Evolutionary conservation across 768 basidiomycete genomes (phyloP).

Genomic region (Rhodosporidiobolus sp.): DNA sequence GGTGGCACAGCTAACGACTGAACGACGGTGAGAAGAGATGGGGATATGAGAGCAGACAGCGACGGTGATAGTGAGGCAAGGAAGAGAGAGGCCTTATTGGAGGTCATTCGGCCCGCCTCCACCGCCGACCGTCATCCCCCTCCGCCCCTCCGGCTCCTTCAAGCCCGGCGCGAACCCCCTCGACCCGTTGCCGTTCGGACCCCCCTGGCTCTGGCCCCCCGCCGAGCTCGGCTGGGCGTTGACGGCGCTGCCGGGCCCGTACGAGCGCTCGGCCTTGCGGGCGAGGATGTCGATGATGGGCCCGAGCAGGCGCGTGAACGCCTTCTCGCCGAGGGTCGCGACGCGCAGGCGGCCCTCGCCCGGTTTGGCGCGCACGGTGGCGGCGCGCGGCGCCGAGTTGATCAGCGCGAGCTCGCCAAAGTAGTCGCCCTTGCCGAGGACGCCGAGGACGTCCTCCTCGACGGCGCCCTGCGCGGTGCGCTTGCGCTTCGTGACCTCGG

Average conservation of each 20-base stretch:
- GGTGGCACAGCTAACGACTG: too few species aligned
- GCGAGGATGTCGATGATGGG: constrained; percentile 45
- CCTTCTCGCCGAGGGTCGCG: constrained; percentile 84
- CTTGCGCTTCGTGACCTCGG: constrained; percentile 74
- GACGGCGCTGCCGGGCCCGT: constrained; percentile 34
- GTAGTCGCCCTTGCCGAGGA: constrained; percentile 85
- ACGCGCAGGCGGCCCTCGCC: constrained; percentile 69
- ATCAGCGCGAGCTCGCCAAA: constrained; percentile 95
- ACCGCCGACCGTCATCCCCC: too few species aligned
- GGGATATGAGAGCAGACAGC: too few species aligned
- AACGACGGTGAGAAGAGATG: too few species aligned
- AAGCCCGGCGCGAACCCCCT: not conserved
- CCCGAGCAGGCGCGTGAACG: constrained; percentile 89
- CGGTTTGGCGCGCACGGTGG: constrained; percentile 74
- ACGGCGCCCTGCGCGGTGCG: constrained; percentile 53
- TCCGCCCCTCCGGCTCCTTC: too few species aligned
- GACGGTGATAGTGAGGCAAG: too few species aligned
- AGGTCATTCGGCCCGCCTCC: too few species aligned
- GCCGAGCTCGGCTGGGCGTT: not conserved
- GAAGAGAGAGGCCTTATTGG: too few species aligned
- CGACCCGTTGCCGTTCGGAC: too few species aligned
- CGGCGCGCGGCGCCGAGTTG: constrained; percentile 82
- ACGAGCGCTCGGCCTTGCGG: constrained; percentile 42
- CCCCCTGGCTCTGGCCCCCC: too few species aligned
- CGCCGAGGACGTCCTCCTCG: constrained; percentile 69